Percentiles rank a stretch among this genome's conserved stretches.
Conservation (phyloP, 345 rosid species). For the Syzygium aqueum region DNA sequence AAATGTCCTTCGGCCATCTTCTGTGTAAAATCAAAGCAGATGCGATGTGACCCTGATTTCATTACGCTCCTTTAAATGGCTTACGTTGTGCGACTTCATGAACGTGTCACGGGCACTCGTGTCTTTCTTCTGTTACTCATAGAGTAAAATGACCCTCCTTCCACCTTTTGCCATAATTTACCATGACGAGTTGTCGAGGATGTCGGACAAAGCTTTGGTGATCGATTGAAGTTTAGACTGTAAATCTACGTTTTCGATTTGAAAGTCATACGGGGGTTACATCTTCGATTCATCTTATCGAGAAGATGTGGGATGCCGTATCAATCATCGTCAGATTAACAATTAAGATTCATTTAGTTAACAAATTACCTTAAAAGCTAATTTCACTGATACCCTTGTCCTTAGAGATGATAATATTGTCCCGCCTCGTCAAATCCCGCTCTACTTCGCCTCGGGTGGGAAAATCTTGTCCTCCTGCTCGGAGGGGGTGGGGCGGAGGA, state of each 20-base stretch:
- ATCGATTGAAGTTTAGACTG: neutral
- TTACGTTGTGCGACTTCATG: neutral
- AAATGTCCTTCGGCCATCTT: neutral
- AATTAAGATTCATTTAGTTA: neutral
- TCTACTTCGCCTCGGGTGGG: neutral
- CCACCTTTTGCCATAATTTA: neutral
- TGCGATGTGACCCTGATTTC: neutral
- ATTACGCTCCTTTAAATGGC: neutral
- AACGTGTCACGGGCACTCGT: neutral
- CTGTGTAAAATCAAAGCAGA: neutral
- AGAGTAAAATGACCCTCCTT: neutral
- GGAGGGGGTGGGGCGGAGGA: neutral
- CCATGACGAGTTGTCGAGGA: neutral
- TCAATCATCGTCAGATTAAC: neutral
- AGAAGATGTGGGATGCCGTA: neutral
- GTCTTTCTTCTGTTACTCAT: neutral
- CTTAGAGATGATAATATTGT: neutral
- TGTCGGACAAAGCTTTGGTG: neutral
- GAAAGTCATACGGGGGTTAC: neutral
- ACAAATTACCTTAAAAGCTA: neutral
- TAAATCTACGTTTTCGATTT: neutral
- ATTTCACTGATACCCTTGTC: neutral
- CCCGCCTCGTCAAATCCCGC: neutral
- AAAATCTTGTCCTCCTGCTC: neutral
- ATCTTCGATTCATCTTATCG: neutral